Conservation (phyloP, 2,329 filamentous ascomycete genomes). For the Cordyceps pruinosa region DNA sequence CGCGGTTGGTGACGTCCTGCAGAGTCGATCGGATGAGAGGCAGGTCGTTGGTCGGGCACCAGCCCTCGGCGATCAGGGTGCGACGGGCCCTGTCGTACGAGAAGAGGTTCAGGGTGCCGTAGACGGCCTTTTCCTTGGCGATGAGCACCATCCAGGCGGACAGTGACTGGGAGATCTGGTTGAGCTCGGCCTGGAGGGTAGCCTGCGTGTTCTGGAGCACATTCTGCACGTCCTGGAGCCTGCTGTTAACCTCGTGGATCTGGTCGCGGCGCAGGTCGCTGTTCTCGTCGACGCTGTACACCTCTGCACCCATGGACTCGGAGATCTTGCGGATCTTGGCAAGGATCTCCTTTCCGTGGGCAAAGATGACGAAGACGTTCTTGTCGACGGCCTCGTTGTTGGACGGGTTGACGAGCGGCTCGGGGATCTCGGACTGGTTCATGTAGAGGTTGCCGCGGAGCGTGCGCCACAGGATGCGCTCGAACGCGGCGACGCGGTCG, state of each 20-base stretch:
- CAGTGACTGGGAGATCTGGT: constrained; percentile 85
- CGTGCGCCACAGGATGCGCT: constrained; percentile 95
- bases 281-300: constrained; percentile 97
- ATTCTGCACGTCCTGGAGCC: constrained; percentile 82
- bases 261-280: constrained; percentile 91
- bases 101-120: constrained; percentile 90
- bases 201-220: constrained; percentile 93
- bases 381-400: constrained; percentile 91
- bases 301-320: constrained; percentile 88
- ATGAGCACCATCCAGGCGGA: constrained; percentile 97
- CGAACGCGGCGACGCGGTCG: constrained; percentile 89
- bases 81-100: constrained; percentile 94
- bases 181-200: constrained; percentile 86
- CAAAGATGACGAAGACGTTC: constrained; percentile 99
- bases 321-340: constrained; percentile 99
- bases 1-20: constrained; percentile 93
- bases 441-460: constrained; percentile 97
- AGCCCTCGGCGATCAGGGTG: constrained; percentile 94
- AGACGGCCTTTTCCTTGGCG: constrained; percentile 97
- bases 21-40: constrained; percentile 85
- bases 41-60: constrained; percentile 90
- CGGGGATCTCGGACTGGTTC: constrained; percentile 98
- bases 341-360: constrained; percentile 95
- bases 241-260: constrained; percentile 93
- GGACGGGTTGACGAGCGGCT: constrained; percentile 82